Evolutionary conservation across 768 basidiomycete genomes (phyloP), one percentile per base, ranked within the genome.

Genomic region (Mycena alexandri): DNA sequence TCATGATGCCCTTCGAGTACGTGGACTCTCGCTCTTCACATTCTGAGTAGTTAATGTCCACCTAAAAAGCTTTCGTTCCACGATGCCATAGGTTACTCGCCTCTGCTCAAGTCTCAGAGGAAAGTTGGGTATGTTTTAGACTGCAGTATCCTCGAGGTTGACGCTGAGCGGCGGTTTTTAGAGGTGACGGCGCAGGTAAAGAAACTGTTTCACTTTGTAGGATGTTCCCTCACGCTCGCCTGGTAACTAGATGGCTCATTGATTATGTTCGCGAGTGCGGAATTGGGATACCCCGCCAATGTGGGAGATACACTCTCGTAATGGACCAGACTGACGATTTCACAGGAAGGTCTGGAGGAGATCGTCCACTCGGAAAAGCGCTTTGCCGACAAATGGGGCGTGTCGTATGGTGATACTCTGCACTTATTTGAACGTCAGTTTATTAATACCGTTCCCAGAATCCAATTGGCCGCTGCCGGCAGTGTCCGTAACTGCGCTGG

Each of bases 401-500:
- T 29, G 29, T 29, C 3, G 29, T 29, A 29, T 29, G 29, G 29
- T 29, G 29, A 29, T 29, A 29, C 29, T 6, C 29, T 29, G 29
- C n/a, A n/a, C n/a, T n/a, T n/a, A n/a, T n/a, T n/a, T n/a, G n/a
- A n/a, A n/a, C n/a, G n/a, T n/a, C n/a, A n/a, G n/a, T n/a, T n/a
- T n/a, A n/a, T n/a, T n/a, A n/a, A n/a, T n/a, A n/a, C n/a, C n/a
- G n/a, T n/a, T n/a, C n/a, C n/a, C n/a, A n/a, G n/a, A n/a, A n/a
- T n/a, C n/a, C n/a, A n/a, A n/a, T n/a, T n/a, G n/a, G n/a, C n/a
- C n/a, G n/a, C n/a, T n/a, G n/a, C n/a, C n/a, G n/a, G n/a, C n/a
- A n/a, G 29, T 29, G 73, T 81, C 16, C 71, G 74, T 43, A 84
- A 83, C 58, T 85, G 84, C 65, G 77, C 79, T 4, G 84, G 84